phyloP scores from a whole-genome alignment of 2,329 filamentous ascomycete genomes.

The Basipetospora chlamydospora region DNA sequence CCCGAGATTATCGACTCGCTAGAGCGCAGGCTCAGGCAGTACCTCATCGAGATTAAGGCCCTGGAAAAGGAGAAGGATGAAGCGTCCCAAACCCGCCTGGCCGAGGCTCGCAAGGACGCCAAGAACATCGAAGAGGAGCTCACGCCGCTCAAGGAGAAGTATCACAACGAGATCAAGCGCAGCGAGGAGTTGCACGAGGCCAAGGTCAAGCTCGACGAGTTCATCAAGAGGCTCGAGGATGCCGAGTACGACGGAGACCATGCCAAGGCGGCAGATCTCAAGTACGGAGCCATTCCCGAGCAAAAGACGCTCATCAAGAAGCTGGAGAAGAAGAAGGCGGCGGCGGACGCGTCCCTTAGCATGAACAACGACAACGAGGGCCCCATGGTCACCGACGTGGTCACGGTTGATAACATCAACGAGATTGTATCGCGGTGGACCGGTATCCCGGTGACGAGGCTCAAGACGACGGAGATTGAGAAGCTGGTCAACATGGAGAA shows the following conservation, averaged over 20 bases:
- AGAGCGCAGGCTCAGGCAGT: constrained; percentile 75
- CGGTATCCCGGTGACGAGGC: constrained; percentile 88
- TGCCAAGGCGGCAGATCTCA: constrained; percentile 76
- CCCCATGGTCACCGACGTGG: constrained; percentile 78
- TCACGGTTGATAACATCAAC: constrained; percentile 96
- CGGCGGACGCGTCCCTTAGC: constrained; percentile 58
- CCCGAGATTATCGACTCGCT: constrained; percentile 91
- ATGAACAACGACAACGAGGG: constrained; percentile 43
- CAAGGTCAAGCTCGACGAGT: constrained; percentile 84
- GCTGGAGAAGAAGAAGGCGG: constrained; percentile 67
- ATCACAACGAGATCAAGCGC: constrained; percentile 81
- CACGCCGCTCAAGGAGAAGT: constrained; percentile 83
- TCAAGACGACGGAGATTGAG: constrained; percentile 93
- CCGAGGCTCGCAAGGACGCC: constrained; percentile 74
- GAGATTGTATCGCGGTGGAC: constrained; percentile 96
- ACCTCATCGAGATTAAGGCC: constrained; percentile 95
- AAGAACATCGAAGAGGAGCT: constrained; percentile 92
- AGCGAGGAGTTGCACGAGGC: constrained; percentile 86
- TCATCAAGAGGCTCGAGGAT: constrained; percentile 85
- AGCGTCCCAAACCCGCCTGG: constrained; percentile 70
- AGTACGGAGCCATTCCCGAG: constrained; percentile 95
- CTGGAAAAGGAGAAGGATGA: constrained; percentile 89
- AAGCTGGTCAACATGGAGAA: constrained; percentile 97
- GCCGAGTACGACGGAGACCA: constrained; percentile 80
- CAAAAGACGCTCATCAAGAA: constrained; percentile 66